Evolutionary conservation across 176 grass and related monocot species (phyloP), one percentile per base, ranked within the genome.

Genomic region (Alloteropsis semialata): DNA sequence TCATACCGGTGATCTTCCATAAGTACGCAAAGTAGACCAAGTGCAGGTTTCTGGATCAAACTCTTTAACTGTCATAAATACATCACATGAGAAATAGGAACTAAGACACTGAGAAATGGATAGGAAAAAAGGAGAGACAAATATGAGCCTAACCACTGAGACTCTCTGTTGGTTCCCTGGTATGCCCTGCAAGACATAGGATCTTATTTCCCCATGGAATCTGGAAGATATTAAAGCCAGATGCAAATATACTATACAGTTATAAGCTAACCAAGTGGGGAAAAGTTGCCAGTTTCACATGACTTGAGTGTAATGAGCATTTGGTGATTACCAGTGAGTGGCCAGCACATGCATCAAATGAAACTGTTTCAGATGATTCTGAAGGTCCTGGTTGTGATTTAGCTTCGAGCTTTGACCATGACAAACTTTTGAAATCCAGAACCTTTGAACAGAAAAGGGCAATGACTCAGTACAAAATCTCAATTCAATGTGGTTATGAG

Each of bases 331-430:
- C 96, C 96, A 99, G 75, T 69, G 91, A 95, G 79, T 99, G 96
- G 18, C 93, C 96, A 78, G 96, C 96, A 88, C 89, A 99, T 70
- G 96, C 83, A 83, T 63, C 48, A 88, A 84, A 69, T 2, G 72
- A 51, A 56, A 66, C 50, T 60, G 36, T 36, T 48, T 71, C 88
- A 67, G 56, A 13, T n/a, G 93, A 79, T 83, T 89, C 95, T 87
- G 86, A 77, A 81, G 74, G 58, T 71, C 48, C 86, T 85, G 81
- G 22, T 86, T 84, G 92, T 68, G 75, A 53, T 86, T 92, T 72
- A 84, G 80, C 85, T 56, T 99, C 93, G 60, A 99, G 50, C 69
- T 91, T 99, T 43, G 89, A 99, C 96, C 96, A 99, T 81, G 91
- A 92, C 64, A 96, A 87, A 78, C 74, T 90, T 87, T 92, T 94